Percentiles rank a stretch among this genome's conserved stretches.
Evolutionary conservation across 2,329 filamentous ascomycete genomes (phyloP).

Genomic region (Sphaerulina vaccinii): DNA sequence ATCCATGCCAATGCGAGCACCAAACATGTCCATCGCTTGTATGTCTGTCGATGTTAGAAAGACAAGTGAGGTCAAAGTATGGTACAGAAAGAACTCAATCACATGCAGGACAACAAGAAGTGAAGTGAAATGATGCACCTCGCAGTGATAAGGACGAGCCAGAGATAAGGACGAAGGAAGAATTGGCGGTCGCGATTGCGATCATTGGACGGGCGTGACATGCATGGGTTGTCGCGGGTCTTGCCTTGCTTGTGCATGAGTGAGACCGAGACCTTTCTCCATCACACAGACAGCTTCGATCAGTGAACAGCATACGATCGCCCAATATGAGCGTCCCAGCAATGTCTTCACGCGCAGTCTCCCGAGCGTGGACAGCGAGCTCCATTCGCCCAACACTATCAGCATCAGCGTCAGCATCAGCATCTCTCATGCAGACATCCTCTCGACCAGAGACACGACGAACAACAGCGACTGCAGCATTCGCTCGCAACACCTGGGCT

Average conservation of each 20-base stretch:
- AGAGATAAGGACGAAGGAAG: neutral
- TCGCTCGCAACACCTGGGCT: conserved; percentile 24
- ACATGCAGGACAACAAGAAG: neutral
- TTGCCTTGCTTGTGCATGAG: no score
- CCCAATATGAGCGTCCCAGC: conserved; percentile 8
- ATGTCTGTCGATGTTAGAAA: no score
- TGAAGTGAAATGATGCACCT: neutral
- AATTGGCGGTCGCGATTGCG: neutral
- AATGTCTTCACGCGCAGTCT: conserved; percentile 32
- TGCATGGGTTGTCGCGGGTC: neutral
- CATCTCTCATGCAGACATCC: conserved; percentile 12
- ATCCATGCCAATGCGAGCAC: neutral
- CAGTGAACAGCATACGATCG: no score
- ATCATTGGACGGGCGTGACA: no score
- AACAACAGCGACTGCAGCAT: conserved; percentile 25
- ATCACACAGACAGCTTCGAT: neutral
- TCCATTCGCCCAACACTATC: conserved; percentile 25
- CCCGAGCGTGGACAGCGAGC: conserved; percentile 40
- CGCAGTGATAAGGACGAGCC: neutral
- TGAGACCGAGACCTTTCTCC: no score
- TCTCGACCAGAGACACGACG: conserved; percentile 5
- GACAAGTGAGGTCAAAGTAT: neutral
- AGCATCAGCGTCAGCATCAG: conserved; percentile 11
- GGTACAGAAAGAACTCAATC: neutral
- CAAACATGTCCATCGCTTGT: neutral